phyloP scores from a whole-genome alignment of 169 alveolate species.

The Plasmodium berghei region DNA sequence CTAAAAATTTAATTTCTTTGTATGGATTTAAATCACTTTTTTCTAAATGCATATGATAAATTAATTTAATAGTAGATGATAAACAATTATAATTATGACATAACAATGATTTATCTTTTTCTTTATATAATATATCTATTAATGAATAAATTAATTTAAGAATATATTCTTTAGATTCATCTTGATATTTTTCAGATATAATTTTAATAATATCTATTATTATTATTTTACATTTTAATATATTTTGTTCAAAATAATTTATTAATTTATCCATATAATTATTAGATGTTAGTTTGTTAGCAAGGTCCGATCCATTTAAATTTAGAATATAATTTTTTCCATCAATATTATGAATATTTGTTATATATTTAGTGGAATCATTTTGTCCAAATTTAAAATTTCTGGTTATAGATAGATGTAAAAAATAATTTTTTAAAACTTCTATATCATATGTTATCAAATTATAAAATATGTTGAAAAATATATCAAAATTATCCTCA shows the following conservation, averaged over 20 bases:
- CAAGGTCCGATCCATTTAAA: neutral
- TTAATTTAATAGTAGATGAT: constrained; percentile 42
- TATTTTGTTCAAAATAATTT: constrained; percentile 8
- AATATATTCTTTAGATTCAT: constrained; percentile 52
- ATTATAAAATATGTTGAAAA: constrained; percentile 28
- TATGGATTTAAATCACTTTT: constrained; percentile 45
- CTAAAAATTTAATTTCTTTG: constrained; percentile 26
- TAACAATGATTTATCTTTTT: constrained; percentile 12
- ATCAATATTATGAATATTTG: too few species aligned
- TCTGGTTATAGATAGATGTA: neutral
- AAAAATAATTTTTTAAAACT: constrained; percentile 1
- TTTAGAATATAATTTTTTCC: neutral
- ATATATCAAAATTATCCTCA: constrained; percentile 61
- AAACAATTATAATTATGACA: constrained; percentile 69
- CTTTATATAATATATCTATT: constrained; percentile 30
- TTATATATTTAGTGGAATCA: neutral
- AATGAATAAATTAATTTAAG: constrained; percentile 21
- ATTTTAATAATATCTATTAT: constrained; percentile 31
- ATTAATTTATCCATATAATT: neutral
- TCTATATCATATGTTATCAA: constrained; percentile 26
- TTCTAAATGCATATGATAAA: constrained; percentile 58
- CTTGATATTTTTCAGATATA: constrained; percentile 45
- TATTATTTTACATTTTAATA: constrained; percentile 47
- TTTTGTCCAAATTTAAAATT: neutral
- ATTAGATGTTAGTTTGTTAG: neutral